A percentile compares a stretch with the other conserved stretches of the same genome.
Evolutionary conservation across 2,329 filamentous ascomycete species (phyloP).

Genomic region (Colletotrichum orchidophilum): DNA sequence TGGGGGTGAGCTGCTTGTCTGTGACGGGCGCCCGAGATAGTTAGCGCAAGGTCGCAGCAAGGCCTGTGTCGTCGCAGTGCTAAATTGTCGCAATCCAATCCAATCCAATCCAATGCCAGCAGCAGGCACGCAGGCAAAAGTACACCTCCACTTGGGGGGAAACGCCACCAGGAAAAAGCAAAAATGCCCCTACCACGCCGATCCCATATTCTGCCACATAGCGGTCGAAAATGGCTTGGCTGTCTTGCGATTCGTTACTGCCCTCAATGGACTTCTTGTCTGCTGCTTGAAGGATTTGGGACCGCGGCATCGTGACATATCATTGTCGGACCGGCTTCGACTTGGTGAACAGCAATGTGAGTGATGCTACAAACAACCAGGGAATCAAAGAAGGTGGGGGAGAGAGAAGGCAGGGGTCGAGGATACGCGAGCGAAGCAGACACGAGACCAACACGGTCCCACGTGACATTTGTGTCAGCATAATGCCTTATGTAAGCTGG

Average conservation of each 20-base stretch:
- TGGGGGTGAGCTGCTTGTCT: conserved; percentile 35
- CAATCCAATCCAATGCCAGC: conserved; percentile 11
- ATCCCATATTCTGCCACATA: conserved; percentile 51
- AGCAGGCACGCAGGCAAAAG: conserved; percentile 8
- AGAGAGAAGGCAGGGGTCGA: background rate
- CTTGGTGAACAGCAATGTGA: background rate
- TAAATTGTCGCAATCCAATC: conserved; percentile 7
- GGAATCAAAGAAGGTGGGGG: background rate
- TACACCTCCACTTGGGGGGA: conserved; percentile 15
- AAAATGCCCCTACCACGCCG: conserved; percentile 42
- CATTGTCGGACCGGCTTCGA: conserved; percentile 2
- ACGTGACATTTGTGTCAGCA: background rate
- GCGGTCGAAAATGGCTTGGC: conserved; percentile 51
- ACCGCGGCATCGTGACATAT: conserved; percentile 40
- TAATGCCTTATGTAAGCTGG: background rate
- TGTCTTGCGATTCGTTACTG: conserved; percentile 53
- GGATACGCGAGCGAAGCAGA: background rate
- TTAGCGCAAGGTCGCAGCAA: conserved; percentile 25
- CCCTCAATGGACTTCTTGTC: conserved; percentile 42
- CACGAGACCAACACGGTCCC: background rate
- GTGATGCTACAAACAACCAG: background rate
- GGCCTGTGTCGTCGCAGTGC: conserved; percentile 29
- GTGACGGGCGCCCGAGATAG: conserved; percentile 2
- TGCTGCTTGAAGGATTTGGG: conserved; percentile 40
- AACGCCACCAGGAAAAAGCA: conserved; percentile 30